Conservation (phyloP, 768 basidiomycete species). For the Hortiboletus campestris region DNA sequence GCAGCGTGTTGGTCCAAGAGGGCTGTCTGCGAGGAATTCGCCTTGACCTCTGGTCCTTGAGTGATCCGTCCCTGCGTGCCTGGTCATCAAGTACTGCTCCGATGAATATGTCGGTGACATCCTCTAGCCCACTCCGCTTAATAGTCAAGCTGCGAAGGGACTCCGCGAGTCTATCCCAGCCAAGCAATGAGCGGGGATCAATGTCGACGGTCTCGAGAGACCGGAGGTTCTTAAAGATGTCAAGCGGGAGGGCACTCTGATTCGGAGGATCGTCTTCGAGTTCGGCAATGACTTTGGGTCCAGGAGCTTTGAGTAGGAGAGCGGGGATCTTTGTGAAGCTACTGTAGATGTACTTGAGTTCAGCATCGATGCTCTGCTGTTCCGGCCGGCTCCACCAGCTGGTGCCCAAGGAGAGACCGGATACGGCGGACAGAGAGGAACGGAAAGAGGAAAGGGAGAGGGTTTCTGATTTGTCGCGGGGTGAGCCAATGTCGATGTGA, state of each 20-base stretch:
- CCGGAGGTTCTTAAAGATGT: conserved; percentile 82
- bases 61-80: conserved; percentile 56
- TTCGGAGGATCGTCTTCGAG: conserved; percentile 66
- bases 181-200: conserved; percentile 77
- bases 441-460: conserved; percentile 72
- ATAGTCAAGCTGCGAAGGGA: conserved; percentile 72
- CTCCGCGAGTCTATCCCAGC: conserved; percentile 79
- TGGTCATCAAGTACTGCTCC: conserved; percentile 76
- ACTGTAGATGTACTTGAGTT: conserved; percentile 86
- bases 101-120: conserved; percentile 74
- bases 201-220: conserved; percentile 73
- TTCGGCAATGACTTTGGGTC: conserved; percentile 64
- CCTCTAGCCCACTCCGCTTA: conserved; percentile 77
- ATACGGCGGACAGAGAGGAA: conserved; percentile 75
- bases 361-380: conserved; percentile 59
- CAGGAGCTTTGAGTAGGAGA: conserved; percentile 62
- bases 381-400: conserved; percentile 70
- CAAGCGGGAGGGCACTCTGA: conserved; percentile 75
- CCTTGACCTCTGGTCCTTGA: conserved; percentile 45
- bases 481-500: conserved; percentile 45
- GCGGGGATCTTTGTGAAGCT: conserved; percentile 89
- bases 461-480: conserved; percentile 66
- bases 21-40: conserved; percentile 44
- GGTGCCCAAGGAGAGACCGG: conserved; percentile 66
- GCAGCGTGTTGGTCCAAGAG: conserved; percentile 47